Base-by-base conservation (phyloP, 768 basidiomycete genomes). In the Gelatoporia subvermispora region DNA sequence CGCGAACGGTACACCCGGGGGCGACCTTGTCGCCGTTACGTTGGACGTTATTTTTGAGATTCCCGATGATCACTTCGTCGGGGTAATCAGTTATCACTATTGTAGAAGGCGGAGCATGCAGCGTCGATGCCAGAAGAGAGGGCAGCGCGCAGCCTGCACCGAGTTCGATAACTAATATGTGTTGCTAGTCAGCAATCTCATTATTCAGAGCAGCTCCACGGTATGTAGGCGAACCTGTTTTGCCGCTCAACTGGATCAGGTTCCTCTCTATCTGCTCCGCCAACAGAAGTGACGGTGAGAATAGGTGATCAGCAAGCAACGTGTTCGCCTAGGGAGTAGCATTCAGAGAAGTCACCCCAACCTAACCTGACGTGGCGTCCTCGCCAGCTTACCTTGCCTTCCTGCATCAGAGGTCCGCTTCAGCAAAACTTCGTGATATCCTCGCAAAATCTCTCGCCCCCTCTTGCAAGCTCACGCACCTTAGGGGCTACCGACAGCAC, bases 41-140 rank as follows among this genome's bases (percentile, higher is more conserved):
- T 21, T 73, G 68, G 2, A 85, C 68, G 56, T 88, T 89, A 3
- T 54, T 57, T 36, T 59, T 55, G 20, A 88, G 69, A 55, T 82
- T 86, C 0, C 68, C 68, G 5, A 86, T 60, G 49, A 88, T 85
- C 3, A 62, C 65, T 2, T 74, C 67, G 56, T 87, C 84, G 1
- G 85, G 84, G 60, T 85, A 84, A 61, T 91, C 86, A 3, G 82
- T 86, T 18, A 73, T 70, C 13, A 85, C 77, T 34, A 85, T 68
- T 31, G 80, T 64, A 9, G 72, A 65, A 3, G 84, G 81, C 2
- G 77, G 67, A 3, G 65, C 55, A 2, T 64, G 49, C 9, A 68
- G 57, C 7, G 73, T 77, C 36, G 81, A 70, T 31, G 79, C 56
- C 1, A 89, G 69, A 1, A 88, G 66, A 0, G 82, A 85, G 4